Conservation (phyloP, 305 asterid genomes). For the Solanum hybrid region DNA sequence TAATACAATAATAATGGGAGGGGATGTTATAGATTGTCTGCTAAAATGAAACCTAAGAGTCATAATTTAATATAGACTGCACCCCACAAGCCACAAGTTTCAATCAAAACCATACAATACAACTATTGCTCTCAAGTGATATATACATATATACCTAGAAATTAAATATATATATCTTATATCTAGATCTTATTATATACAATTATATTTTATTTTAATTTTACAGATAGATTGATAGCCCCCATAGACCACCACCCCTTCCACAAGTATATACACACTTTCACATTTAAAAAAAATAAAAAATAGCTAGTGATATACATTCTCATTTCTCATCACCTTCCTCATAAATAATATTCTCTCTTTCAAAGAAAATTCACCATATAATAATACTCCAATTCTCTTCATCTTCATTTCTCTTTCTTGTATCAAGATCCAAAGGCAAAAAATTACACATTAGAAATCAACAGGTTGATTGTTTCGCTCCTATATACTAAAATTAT, state of each 20-base stretch:
- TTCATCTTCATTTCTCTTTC: conserved; percentile 2
- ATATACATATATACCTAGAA: background rate
- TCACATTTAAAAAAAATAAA: background rate
- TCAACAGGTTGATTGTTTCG: background rate
- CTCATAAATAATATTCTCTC: conserved; percentile 13
- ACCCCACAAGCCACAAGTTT: conserved; percentile 38
- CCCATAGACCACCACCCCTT: background rate
- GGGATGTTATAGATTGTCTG: conserved; percentile 3
- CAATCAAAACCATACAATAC: conserved; percentile 29
- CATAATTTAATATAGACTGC: conserved; percentile 16
- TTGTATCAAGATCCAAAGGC: conserved; percentile 12
- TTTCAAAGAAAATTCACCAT: conserved; percentile 2
- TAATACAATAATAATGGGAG: background rate
- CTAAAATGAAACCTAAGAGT: background rate
- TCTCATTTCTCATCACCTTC: conserved; percentile 35
- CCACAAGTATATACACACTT: background rate
- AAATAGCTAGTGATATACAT: background rate
- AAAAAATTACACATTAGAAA: background rate
- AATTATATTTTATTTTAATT: conserved; percentile 20
- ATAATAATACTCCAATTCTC: conserved; percentile 17
- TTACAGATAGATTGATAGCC: conserved; percentile 28
- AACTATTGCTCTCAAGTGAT: conserved; percentile 17
- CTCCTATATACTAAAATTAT: too few relatives aligned
- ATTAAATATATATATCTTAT: background rate
- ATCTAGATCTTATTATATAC: background rate